Base-by-base conservation (phyloP, 768 basidiomycete species). In the Krasilnikovozyma curviuscula region DNA sequence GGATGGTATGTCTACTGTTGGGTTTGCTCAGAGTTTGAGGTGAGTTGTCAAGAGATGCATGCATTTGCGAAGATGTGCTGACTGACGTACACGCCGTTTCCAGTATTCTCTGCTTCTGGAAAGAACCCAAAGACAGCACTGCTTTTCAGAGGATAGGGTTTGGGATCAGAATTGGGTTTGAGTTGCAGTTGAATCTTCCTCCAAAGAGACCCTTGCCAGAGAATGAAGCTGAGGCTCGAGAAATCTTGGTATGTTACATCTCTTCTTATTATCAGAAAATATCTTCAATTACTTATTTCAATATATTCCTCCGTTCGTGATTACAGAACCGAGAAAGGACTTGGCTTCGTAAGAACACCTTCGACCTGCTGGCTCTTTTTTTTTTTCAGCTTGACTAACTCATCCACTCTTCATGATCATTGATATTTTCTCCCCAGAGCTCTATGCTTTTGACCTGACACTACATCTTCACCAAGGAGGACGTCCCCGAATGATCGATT, bases 91-190 rank as follows among this genome's bases (percentile, higher is more conserved):
- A n/a, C n/a, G n/a, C n/a, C n/a, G n/a, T n/a, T n/a, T n/a, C n/a
- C n/a, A n/a, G n/a, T n/a, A n/a, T 57, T 9, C 37, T 57, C 8
- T 41, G 49, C 28, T 53, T 54, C n/a, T 57, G 56, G 56, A 57
- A 55, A 42, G 54, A 55, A 21, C 43, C 46, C 14, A 44, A 40
- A 10, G 56, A 54, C n/a, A 48, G 46, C 14, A 45, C 44, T 16
- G 44, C 40, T 23, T 50, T 54, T 29, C 29, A 50, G 13, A 52
- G 52, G 46, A 27, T 54, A 33, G 28, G 46, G 13, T 54, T 55
- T 25, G 50, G 50, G 18, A 46, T 46, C 30, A 46, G 50, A 6
- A 50, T 57, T 19, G 50, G 51, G 10, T 46, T 54, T 21, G 49
- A 33, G 30, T 21, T 52, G 21, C 52, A 52, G 9, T 43, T 57